Conservation (phyloP, 306 rosid genomes). For the Acacia crassicarpa region DNA sequence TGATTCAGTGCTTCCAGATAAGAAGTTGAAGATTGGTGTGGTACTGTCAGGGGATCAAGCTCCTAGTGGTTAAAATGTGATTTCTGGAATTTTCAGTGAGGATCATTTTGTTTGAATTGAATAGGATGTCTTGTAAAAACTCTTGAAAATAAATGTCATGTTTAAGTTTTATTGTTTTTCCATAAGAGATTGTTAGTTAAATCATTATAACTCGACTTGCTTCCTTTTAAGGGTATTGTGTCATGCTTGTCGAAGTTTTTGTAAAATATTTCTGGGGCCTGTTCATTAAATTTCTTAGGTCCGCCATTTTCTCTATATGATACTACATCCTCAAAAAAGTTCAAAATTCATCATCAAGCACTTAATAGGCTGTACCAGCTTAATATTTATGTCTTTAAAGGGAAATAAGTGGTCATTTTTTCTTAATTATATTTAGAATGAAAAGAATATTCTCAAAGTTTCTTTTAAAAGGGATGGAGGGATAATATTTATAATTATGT, state of each 20-base stretch:
- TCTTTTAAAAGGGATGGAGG: too few species aligned
- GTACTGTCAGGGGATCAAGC: slow-evolving; percentile 99
- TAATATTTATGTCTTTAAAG: too few species aligned
- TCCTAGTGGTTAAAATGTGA: slow-evolving; percentile 97
- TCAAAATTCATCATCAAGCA: too few species aligned
- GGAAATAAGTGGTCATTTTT: too few species aligned
- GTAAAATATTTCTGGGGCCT: too few species aligned
- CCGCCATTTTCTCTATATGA: too few species aligned
- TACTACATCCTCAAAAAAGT: too few species aligned
- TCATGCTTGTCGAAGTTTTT: neutral
- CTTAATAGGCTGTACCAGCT: too few species aligned
- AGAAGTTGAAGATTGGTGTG: slow-evolving; percentile 90
- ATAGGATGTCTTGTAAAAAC: neutral
- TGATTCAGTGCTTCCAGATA: slow-evolving; percentile 15
- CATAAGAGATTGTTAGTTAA: neutral
- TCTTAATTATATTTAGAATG: too few species aligned
- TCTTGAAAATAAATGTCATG: neutral
- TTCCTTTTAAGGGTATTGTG: neutral
- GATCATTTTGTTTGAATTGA: slow-evolving; percentile 9
- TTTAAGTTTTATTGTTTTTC: slow-evolving; percentile 3
- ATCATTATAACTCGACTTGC: neutral
- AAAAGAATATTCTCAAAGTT: too few species aligned
- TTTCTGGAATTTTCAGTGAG: slow-evolving; percentile 87
- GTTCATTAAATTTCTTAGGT: too few species aligned
- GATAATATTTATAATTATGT: too few species aligned